Conservation (phyloP, 1,139 yeast species). For the Arxiozyma slooffiae region DNA sequence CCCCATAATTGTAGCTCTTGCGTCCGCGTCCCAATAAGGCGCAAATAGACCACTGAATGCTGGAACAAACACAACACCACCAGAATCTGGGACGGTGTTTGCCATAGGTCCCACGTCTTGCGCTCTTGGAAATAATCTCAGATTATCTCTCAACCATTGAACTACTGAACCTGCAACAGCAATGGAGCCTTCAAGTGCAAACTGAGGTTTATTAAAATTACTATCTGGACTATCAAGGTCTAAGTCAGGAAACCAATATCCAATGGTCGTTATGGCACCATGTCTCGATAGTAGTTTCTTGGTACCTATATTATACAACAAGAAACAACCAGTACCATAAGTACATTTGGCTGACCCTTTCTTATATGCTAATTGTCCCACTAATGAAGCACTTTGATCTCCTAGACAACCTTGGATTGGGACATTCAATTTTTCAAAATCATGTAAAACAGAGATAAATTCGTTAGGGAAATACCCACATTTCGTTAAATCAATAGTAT, state of each 20-base stretch:
- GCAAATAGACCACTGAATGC: conserved; percentile 92
- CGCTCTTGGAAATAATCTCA: conserved; percentile 69
- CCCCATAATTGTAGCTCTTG: conserved; percentile 88
- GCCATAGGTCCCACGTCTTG: conserved; percentile 89
- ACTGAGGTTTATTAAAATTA: conserved; percentile 54
- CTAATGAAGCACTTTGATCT: conserved; percentile 88
- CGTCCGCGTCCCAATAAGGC: conserved; percentile 92
- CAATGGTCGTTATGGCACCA: conserved; percentile 84
- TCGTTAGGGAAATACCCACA: conserved; percentile 41
- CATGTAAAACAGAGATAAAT: conserved; percentile 28
- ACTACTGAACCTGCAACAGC: conserved; percentile 95
- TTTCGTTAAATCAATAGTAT: not conserved
- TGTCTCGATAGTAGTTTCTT: conserved; percentile 55
- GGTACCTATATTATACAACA: conserved; percentile 78
- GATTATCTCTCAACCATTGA: conserved; percentile 89
- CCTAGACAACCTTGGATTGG: conserved; percentile 90
- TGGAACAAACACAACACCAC: conserved; percentile 91
- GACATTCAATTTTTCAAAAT: conserved; percentile 25
- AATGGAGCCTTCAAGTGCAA: conserved; percentile 89
- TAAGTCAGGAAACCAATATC: conserved; percentile 75
- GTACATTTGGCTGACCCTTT: conserved; percentile 90
- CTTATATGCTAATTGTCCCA: conserved; percentile 80
- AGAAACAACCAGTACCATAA: conserved; percentile 94
- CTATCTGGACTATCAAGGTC: conserved; percentile 38
- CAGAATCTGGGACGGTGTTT: conserved; percentile 67